Base-by-base conservation (phyloP, 805 yeast genomes). In the Candida schatavii region DNA sequence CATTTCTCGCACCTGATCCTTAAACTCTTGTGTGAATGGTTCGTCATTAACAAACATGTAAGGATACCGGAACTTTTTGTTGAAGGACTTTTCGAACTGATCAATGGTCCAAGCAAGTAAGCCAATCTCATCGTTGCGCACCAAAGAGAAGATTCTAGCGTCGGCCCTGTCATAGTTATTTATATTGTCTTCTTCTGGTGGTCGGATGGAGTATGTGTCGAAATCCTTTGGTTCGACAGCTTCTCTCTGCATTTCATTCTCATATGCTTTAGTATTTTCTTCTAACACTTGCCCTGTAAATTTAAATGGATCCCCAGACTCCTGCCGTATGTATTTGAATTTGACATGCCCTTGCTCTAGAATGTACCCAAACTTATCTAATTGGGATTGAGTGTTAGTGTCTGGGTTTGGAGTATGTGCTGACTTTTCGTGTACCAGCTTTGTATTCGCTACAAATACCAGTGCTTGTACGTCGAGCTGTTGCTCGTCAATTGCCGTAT, bases 171-270 rank as follows among this genome's bases (percentile, higher is more conserved):
- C 48, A 48, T 66, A 69, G 3, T 34, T 36, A 23, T 44, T 49
- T n/a, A 51, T 35, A 17, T 60, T 61, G 5, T 35, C 43, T 13
- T 19, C 14, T 5, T 48, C 53, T 1, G 59, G 61, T 5, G 66
- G 66, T 30, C 67, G 50, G 32, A 62, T 53, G 4, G 48, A 22
- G 23, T 51, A 56, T 4, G 66, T 46, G 41, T 65, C 57, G 40
- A 52, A 56, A 40, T 66, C 72, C 39, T 56, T 71, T 1, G 87
- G 87, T 50, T 78, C 82, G 29, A 26, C 22, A 19, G 28, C 30
- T 6, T 26, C 30, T 28, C 19, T 26, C 18, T 35, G 19, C 27
- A 29, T 22, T 18, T 20, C 40, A 4, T n/a, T 37, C 4, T 27
- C 7, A 14, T 14, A 37, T 13, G 15, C 14, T n/a, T 20, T 13